Evolutionary conservation across 148 eudicot genomes (phyloP), one percentile per base, ranked within the genome.

Genomic region (Cornus suecica): DNA sequence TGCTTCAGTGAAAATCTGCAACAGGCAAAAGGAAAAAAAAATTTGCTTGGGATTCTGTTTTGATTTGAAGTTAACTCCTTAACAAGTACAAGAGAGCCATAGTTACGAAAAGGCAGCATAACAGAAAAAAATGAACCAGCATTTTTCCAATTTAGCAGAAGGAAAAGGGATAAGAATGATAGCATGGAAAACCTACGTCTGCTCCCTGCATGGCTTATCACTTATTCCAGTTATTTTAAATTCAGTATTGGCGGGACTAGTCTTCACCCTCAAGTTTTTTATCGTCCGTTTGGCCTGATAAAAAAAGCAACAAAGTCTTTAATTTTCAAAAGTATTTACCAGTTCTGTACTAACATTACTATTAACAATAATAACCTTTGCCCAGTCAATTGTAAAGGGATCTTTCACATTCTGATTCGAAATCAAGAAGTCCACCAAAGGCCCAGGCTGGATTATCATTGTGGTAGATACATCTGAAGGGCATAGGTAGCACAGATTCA

Each of bases 381-480:
- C 81, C 98, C 98, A 93, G 79, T 93, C 98, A 79, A 93, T 70
- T 15, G 88, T 79, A 67, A 77, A 93, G 27, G 98, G 98, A 79
- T 93, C 96, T 45, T 85, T 86, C 42, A 82, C 93, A 80, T 93
- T 93, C 76, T 93, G 98, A 60, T 93, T 93, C 9, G 90, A 84
- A 64, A 91, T 89, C 61, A 93, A 77, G 60, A 93, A 93, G 75
- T 93, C 98, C 2, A 87, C 90, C 37, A 93, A 92, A 0, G 98
- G 96, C 29, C 98, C 98, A 71, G 98, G 93, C 83, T 89, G 95
- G 83, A 93, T 84, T 28, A 90, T 92, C 99, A 95, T 95, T 14
- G 99, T 95, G 7, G 99, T 95, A 10, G 99, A 90, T 11, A 95
- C 99, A 80, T 95, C 99, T 95, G 74, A n/a, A 78, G 32, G 32